Conservation (phyloP, 257 asterid genomes). For the Solanum ossicruentum region DNA sequence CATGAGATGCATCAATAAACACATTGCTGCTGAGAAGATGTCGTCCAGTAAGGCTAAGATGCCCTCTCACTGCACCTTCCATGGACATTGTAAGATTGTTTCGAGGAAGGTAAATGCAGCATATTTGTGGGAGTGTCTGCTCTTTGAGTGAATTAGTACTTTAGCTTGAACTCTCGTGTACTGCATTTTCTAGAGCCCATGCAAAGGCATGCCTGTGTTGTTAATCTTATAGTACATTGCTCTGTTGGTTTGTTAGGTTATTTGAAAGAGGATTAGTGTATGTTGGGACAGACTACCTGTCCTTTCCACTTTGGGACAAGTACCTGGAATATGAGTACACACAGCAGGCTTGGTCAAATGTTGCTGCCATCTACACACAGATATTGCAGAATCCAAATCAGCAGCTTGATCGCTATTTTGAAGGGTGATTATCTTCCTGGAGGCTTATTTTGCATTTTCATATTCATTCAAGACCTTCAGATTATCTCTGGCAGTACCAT, state of each 20-base stretch:
- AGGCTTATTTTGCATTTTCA: background rate
- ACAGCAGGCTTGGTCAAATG: constrained; percentile 77
- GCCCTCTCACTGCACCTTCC: constrained; percentile 58
- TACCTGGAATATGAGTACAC: constrained; percentile 82
- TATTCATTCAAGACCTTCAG: background rate
- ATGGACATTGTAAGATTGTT: constrained; percentile 71
- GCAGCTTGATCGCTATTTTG: constrained; percentile 95
- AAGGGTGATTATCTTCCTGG: constrained; percentile 47
- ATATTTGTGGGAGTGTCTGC: constrained; percentile 45
- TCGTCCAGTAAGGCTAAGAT: constrained; percentile 63
- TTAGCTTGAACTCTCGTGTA: constrained; percentile 17
- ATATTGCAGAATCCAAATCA: constrained; percentile 82
- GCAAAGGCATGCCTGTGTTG: constrained; percentile 2
- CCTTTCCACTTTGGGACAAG: constrained; percentile 98
- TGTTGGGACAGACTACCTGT: constrained; percentile 87
- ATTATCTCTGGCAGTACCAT: background rate
- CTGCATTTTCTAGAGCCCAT: constrained; percentile 19
- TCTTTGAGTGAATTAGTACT: constrained; percentile 48
- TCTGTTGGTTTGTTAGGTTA: constrained; percentile 48
- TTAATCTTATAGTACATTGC: constrained; percentile 7
- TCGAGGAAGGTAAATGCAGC: constrained; percentile 76
- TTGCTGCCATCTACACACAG: constrained; percentile 74
- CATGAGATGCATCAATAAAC: constrained; percentile 80
- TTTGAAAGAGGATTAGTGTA: constrained; percentile 91
- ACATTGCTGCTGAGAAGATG: constrained; percentile 65